phyloP scores from a whole-genome alignment of 129 eudicot species.

The Scalesia atractyloides region DNA sequence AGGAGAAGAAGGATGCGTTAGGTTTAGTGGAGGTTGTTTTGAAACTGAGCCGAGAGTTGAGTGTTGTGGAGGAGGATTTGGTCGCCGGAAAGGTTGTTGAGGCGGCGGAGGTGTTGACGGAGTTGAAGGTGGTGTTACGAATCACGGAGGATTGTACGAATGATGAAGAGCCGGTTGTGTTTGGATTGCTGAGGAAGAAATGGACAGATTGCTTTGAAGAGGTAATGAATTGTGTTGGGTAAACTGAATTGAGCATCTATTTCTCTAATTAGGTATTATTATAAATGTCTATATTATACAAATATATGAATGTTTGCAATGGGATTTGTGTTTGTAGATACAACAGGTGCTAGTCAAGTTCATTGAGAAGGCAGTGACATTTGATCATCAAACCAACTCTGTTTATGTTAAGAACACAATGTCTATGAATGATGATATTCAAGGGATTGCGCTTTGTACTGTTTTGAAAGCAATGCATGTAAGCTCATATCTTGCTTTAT shows the following conservation, averaged over 20 bases:
- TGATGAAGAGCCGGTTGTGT: constrained; percentile 57
- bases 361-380: constrained; percentile 77
- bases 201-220: constrained; percentile 73
- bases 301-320: constrained; percentile 14
- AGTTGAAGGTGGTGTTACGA: constrained; percentile 60
- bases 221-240: constrained; percentile 39
- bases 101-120: constrained; percentile 66
- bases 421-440: constrained; percentile 35
- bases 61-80: constrained; percentile 42
- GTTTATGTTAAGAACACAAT: constrained; percentile 48
- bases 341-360: constrained; percentile 70
- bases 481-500: constrained; percentile 37
- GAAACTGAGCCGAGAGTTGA: constrained; percentile 47
- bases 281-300: not conserved
- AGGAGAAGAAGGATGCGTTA: constrained; percentile 56
- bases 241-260: not conserved
- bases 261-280: not conserved
- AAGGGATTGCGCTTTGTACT: constrained; percentile 60
- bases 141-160: constrained; percentile 31
- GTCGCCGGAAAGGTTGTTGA: constrained; percentile 57
- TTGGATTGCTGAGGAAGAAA: constrained; percentile 56
- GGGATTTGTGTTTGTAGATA: constrained; percentile 74
- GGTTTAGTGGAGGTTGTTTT: constrained; percentile 50
- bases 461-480: constrained; percentile 93
- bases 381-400: constrained; percentile 46